These are phyloP conservation scores for Euphorbia schlechtendalii DNA, from an alignment of 441 rosid genomes.

Conservation along the genomic window DNA sequence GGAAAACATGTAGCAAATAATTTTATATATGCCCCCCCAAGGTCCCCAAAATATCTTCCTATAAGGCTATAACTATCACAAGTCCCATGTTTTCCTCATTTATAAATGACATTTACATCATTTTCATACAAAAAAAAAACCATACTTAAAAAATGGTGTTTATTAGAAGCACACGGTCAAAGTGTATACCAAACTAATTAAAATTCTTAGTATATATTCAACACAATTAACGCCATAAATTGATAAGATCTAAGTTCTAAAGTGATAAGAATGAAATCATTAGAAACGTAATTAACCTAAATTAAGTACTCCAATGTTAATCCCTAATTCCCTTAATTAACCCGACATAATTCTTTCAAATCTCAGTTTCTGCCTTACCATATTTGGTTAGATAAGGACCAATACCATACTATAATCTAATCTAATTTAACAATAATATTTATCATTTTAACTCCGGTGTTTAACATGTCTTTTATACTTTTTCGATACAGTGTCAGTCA, in stretches of 20 bases:
- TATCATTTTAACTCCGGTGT: too few relatives aligned
- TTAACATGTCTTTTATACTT: too few relatives aligned
- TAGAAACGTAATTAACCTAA: neutral
- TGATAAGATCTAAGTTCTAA: neutral
- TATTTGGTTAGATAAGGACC: neutral
- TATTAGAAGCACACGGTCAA: neutral
- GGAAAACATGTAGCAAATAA: neutral
- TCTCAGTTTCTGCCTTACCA: neutral
- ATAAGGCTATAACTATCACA: too few relatives aligned
- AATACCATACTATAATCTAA: neutral
- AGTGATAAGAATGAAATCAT: neutral
- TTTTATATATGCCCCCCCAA: too few relatives aligned
- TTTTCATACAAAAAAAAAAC: too few relatives aligned
- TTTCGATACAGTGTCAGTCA: too few relatives aligned
- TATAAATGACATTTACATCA: neutral
- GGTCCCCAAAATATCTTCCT: neutral
- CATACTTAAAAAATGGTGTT: neutral
- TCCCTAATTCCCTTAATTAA: neutral
- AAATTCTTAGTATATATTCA: too few relatives aligned
- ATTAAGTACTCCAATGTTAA: neutral
- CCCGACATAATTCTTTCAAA: neutral
- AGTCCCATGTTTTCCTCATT: neutral
- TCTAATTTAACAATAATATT: too few relatives aligned
- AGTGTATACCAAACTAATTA: neutral
- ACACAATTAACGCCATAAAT: neutral